Percentiles rank a stretch among this genome's conserved stretches.
phyloP scores from a whole-genome alignment of 2,329 filamentous ascomycete genomes.

The Emericellopsis cladophorae region DNA sequence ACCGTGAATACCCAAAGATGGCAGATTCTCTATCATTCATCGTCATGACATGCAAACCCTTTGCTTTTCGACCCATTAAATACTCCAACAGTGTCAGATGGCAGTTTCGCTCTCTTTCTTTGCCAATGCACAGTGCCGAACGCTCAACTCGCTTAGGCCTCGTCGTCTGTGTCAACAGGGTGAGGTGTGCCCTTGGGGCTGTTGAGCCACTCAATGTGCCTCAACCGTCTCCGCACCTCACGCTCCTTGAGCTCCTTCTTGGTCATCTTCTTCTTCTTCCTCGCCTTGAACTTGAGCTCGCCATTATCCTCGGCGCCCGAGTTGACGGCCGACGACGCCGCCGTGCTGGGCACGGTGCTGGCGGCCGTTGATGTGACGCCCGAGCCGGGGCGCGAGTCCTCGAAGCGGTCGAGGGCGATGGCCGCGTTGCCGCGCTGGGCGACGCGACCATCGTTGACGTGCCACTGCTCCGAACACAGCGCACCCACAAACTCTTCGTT shows the following conservation, averaged over 20 bases:
- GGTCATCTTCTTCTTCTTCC: constrained; percentile 98
- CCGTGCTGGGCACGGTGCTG: constrained; percentile 46
- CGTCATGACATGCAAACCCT: background rate
- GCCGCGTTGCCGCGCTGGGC: constrained; percentile 70
- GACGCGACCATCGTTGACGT: constrained; percentile 78
- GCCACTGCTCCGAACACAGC: constrained; percentile 92
- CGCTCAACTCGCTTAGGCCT: constrained; percentile 25
- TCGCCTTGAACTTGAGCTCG: constrained; percentile 75
- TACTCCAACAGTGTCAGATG: no score
- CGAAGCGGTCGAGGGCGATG: constrained; percentile 70
- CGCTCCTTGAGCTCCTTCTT: constrained; percentile 92
- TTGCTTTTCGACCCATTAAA: no score
- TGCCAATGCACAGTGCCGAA: background rate
- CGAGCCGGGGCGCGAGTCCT: constrained; percentile 60
- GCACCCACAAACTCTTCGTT: constrained; percentile 98
- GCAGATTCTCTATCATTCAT: background rate
- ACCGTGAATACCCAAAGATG: background rate
- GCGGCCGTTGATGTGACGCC: constrained; percentile 40
- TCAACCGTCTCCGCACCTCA: constrained; percentile 72
- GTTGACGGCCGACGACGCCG: constrained; percentile 48
- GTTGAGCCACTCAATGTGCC: constrained; percentile 78
- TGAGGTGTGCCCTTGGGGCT: constrained; percentile 74
- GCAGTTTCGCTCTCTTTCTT: background rate
- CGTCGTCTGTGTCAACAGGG: constrained; percentile 66
- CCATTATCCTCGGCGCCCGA: constrained; percentile 70